Percentiles rank a stretch among this genome's conserved stretches.
phyloP scores from a whole-genome alignment of 345 rosid species.

The Citrus sinensis region DVS_A1.0 CM039169.1:28604001-28604500 shows the following conservation, averaged over 20 bases:
- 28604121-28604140: constrained; percentile 87
- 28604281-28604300: constrained; percentile 52
- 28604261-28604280: constrained; percentile 66
- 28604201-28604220: constrained; percentile 73
- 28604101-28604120: constrained; percentile 56
- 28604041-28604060: neutral
- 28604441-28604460: constrained; percentile 51
- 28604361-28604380: constrained; percentile 62
- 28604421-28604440: constrained; percentile 77
- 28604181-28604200: constrained; percentile 74
- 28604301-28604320: constrained; percentile 60
- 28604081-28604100: constrained; percentile 23
- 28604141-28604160: constrained; percentile 51
- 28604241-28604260: constrained; percentile 49
- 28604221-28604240: constrained; percentile 72
- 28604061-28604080: constrained; percentile 9
- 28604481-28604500: constrained; percentile 19
- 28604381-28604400: constrained; percentile 68
- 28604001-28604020: constrained; percentile 9
- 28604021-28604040: neutral
- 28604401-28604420: constrained; percentile 53
- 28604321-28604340: constrained; percentile 73
- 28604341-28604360: constrained; percentile 52
- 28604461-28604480: constrained; percentile 25
- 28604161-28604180: constrained; percentile 80